Percentiles rank a stretch among this genome's conserved stretches.
Conservation (phyloP, 2,329 filamentous ascomycete genomes). For the Hypoxylon sp. region DNA sequence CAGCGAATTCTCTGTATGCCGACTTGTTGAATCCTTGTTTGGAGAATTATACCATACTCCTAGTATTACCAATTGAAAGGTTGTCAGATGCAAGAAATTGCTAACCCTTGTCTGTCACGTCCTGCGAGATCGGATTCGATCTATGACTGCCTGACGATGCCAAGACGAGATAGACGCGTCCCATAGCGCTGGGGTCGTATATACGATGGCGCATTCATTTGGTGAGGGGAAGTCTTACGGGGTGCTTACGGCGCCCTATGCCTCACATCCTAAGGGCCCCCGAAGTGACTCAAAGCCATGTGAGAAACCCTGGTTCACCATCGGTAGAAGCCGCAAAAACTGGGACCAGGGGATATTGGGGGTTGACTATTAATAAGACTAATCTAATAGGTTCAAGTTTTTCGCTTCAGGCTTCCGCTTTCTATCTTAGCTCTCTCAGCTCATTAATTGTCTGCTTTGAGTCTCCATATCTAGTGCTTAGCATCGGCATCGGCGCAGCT, state of each 20-base stretch:
- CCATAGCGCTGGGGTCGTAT: background rate
- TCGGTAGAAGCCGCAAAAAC: conserved; percentile 9
- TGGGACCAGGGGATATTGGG: conserved; percentile 2
- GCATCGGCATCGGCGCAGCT: background rate
- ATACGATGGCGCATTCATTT: background rate
- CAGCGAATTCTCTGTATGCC: no score
- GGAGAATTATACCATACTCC: no score
- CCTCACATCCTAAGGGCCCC: no score
- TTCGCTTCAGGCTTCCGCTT: conserved; percentile 18
- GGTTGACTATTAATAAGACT: conserved; percentile 7
- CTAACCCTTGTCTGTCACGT: conserved; percentile 1
- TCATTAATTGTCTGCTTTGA: background rate
- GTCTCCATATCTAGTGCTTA: background rate
- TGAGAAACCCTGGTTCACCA: conserved; percentile 15
- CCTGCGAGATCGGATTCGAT: conserved; percentile 20
- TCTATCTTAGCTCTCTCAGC: conserved; percentile 5
- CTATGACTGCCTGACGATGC: background rate
- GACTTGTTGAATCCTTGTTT: no score
- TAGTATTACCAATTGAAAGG: background rate
- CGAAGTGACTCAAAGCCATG: no score
- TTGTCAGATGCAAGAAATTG: background rate
- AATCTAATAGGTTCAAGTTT: conserved; percentile 15
- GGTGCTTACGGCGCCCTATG: no score
- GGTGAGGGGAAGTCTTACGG: background rate
- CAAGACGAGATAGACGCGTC: conserved; percentile 14